A percentile compares a stretch with the other conserved stretches of the same genome.
Conservation (phyloP, 1,139 yeast genomes). For the Taphrina communis region DNA sequence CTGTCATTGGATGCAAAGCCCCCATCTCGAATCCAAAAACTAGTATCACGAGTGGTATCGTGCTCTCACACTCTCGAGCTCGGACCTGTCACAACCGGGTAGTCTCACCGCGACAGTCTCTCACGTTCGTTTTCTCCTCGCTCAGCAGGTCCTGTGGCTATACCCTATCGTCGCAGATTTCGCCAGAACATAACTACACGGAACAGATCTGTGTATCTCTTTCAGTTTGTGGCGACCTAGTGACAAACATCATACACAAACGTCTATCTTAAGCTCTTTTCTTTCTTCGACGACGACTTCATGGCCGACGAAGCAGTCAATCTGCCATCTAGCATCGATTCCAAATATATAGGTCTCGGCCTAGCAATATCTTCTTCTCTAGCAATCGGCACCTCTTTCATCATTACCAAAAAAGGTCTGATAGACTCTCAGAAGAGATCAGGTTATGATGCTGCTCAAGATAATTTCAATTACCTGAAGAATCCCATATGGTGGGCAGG, state of each 20-base stretch:
- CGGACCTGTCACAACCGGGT: background rate
- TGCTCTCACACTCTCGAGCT: background rate
- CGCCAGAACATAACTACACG: background rate
- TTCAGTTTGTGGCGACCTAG: background rate
- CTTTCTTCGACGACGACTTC: background rate
- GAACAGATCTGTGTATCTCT: no score
- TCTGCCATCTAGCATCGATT: constrained; percentile 56
- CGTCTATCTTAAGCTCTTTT: background rate
- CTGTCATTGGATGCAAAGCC: no score
- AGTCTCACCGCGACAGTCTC: background rate
- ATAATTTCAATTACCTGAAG: constrained; percentile 73
- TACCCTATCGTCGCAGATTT: background rate
- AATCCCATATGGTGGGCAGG: constrained; percentile 98
- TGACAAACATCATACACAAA: background rate
- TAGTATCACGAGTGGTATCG: no score
- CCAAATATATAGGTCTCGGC: constrained; percentile 86
- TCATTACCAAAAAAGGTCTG: constrained; percentile 85
- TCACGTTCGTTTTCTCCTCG: background rate
- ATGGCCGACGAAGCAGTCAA: constrained; percentile 23
- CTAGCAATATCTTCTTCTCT: constrained; percentile 85
- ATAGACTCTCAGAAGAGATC: constrained; percentile 70
- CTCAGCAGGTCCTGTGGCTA: constrained; percentile 1
- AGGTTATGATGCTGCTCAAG: constrained; percentile 60
- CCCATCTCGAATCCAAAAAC: no score
- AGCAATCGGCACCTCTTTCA: constrained; percentile 73